A percentile compares a stretch with the other conserved stretches of the same genome.
phyloP scores from a whole-genome alignment of 352 stramenopile species.

The Phytophthora crassamura region DNA sequence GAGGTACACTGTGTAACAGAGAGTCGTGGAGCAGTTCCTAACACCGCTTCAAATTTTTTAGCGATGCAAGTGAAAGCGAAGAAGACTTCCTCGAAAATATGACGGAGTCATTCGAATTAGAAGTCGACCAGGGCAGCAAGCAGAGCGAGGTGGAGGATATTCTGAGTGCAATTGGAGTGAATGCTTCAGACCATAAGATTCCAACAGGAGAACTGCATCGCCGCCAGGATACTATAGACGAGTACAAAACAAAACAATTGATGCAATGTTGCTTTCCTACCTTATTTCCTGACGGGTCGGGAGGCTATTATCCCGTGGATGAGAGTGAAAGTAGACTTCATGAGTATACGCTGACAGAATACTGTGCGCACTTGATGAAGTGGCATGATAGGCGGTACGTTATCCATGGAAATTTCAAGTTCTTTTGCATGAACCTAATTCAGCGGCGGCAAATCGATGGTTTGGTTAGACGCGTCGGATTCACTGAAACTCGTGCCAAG shows the following conservation, averaged over 20 bases:
- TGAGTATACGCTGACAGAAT: constrained; percentile 19
- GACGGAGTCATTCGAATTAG: constrained; percentile 13
- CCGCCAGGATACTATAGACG: constrained; percentile 7
- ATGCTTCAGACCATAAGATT: not conserved
- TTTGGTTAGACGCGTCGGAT: constrained; percentile 8
- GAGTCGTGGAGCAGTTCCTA: not conserved
- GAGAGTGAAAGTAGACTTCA: constrained; percentile 5
- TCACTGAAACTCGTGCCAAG: not conserved
- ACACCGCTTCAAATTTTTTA: too few relatives aligned
- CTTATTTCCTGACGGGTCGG: constrained; percentile 23
- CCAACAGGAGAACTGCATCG: constrained; percentile 3
- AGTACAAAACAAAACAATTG: constrained; percentile 21
- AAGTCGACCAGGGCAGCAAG: not conserved
- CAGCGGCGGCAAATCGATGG: constrained; percentile 35
- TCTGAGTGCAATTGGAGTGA: constrained; percentile 1
- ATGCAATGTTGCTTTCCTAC: constrained; percentile 37
- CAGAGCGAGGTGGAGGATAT: constrained; percentile 8
- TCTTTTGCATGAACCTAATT: constrained; percentile 37
- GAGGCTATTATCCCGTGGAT: constrained; percentile 13
- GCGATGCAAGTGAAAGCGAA: constrained; percentile 3
- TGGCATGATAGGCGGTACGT: too few relatives aligned
- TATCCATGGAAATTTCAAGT: constrained; percentile 33
- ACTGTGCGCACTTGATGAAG: constrained; percentile 28
- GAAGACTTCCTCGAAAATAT: constrained; percentile 10
- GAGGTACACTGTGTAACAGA: not conserved